phyloP scores from a whole-genome alignment of 352 stramenopile species.

The Phytopythium vexans region DNA sequence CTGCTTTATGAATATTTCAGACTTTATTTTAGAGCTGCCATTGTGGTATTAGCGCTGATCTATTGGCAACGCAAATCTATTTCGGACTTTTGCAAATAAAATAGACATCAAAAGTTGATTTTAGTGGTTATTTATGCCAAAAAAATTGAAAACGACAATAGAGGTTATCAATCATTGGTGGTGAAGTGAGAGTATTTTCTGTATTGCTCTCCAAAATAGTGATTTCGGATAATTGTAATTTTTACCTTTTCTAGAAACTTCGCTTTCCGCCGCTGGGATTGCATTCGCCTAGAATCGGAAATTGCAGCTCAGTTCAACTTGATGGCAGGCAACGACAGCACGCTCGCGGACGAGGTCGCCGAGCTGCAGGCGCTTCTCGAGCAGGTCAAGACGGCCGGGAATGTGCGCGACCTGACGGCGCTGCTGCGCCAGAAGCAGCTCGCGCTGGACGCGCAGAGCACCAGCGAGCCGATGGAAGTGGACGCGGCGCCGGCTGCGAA shows the following conservation, averaged over 20 bases:
- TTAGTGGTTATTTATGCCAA: no score
- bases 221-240: no score
- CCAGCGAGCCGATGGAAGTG: conserved; percentile 19
- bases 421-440: conserved; percentile 63
- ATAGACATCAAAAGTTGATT: no score
- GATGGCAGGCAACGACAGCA: conserved; percentile 5
- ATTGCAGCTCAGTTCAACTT: conserved; percentile 2
- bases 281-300: conserved; percentile 12
- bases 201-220: no score
- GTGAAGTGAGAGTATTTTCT: no score
- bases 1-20: no score
- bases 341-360: conserved; percentile 43
- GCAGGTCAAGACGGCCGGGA: conserved; percentile 49
- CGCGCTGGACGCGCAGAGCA: conserved; percentile 25
- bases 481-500: conserved; percentile 4
- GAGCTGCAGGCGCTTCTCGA: conserved; percentile 68
- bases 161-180: no score
- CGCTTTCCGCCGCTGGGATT: background rate
- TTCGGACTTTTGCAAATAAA: no score
- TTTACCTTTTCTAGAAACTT: background rate
- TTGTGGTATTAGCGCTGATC: no score
- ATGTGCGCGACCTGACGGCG: conserved; percentile 57
- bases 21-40: no score
- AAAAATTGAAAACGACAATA: no score
- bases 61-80: no score